Evolutionary conservation across 2,329 filamentous ascomycete genomes (phyloP), one percentile per base, ranked within the genome.

Genomic region (Claviceps purpurea): DNA sequence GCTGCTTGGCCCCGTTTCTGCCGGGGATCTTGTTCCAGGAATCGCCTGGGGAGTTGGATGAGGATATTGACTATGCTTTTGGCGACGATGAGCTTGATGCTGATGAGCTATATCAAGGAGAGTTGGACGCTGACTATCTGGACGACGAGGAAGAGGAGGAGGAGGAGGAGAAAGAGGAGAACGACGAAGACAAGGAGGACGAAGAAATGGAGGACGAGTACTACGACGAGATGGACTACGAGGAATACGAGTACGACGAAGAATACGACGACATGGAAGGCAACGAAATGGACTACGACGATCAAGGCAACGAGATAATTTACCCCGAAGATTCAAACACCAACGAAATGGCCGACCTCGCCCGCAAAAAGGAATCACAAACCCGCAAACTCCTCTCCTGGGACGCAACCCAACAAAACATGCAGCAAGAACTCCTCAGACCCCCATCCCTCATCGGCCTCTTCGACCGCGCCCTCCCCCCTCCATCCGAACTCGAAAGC

Each of bases 21-120:
- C 53, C 53, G 7, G 45, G 39, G 14, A 55, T 55, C 3, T 37
- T 40, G 26, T 55, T 55, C 49, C 43, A 50, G 20, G 53, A 55
- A 26, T 38, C 53, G 3, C 53, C 53, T 5, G 53, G 51, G 20
- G 48, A 52, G 22, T 34, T 55, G 26, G 53, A 55, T 38, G 30
- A 48, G 24, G 53, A 51, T 37, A 53, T 55, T 37, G 54, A 51
- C 42, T 52, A 55, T 37, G 45, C 45, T n/a, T 38, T 55, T 13
- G 51, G 48, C 24, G 14, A 37, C 24, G 34, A 46, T 14, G 51
- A 55, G 26, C 46, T 55, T 2, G 54, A 55, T 30, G 26, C 26
- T 30, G 26, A 30, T 30, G 26, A 30, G 26, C 26, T 30, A 8
- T 30, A 30, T 30, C 2, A 30, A 30, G 26, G 26, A 10, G 26